Evolutionary conservation across 78 protist genomes (phyloP).

Genomic region (Tieghemostelium lacteum): DNA sequence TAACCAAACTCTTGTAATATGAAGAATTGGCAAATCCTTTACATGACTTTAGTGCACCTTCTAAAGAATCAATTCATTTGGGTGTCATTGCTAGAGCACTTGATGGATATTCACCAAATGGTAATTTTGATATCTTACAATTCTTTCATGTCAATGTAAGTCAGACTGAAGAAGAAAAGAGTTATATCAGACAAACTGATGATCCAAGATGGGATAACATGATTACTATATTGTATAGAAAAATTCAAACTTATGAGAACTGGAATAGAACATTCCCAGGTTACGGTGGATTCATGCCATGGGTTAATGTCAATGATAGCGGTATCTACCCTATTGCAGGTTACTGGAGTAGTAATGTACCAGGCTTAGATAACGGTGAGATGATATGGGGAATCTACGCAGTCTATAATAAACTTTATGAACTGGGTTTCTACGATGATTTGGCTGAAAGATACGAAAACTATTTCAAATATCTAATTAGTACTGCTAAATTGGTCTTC

Average conservation of each 20-base stretch:
- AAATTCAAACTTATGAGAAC: slow-evolving; percentile 58
- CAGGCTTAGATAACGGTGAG: slow-evolving; percentile 82
- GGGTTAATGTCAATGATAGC: slow-evolving; percentile 45
- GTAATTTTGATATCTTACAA: neutral
- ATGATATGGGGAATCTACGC: slow-evolving; percentile 80
- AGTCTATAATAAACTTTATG: neutral
- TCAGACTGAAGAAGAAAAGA: neutral
- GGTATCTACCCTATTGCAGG: slow-evolving; percentile 54
- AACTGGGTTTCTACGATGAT: neutral
- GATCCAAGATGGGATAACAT: slow-evolving; percentile 37
- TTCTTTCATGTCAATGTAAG: slow-evolving; percentile 48
- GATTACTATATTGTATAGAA: slow-evolving; percentile 30
- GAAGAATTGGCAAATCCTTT: slow-evolving; percentile 9
- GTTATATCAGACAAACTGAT: neutral
- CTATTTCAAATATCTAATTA: slow-evolving; percentile 23
- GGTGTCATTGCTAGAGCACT: slow-evolving; percentile 41
- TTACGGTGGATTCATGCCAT: slow-evolving; percentile 81
- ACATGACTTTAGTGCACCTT: slow-evolving; percentile 77
- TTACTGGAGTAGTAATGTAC: slow-evolving; percentile 34
- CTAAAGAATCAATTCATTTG: slow-evolving; percentile 76
- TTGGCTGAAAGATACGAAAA: slow-evolving; percentile 18
- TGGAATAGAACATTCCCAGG: slow-evolving; percentile 59
- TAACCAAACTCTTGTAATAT: no score
- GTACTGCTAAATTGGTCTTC: slow-evolving; percentile 49
- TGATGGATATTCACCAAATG: neutral